Evolutionary conservation across 2,329 filamentous ascomycete species (phyloP).

Genomic region (Exserohilum rostratum): DNA sequence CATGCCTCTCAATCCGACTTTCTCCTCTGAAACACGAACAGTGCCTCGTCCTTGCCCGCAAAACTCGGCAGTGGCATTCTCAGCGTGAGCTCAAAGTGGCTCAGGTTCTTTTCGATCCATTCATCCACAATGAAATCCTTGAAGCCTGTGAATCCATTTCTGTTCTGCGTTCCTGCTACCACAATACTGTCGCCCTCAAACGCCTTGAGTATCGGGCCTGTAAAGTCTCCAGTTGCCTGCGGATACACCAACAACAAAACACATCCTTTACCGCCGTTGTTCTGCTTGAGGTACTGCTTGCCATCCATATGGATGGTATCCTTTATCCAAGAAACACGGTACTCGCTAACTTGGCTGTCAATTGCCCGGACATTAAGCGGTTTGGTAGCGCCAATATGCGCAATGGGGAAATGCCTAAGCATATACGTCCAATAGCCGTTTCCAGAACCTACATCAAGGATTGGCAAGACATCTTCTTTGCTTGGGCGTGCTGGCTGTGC

Average conservation of each 20-base stretch:
- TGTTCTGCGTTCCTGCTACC: constrained; percentile 77
- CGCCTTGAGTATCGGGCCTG: constrained; percentile 63
- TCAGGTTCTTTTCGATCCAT: constrained; percentile 66
- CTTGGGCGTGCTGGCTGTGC: constrained; percentile 42
- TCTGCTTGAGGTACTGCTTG: constrained; percentile 59
- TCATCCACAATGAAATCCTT: constrained; percentile 67
- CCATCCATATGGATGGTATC: constrained; percentile 71
- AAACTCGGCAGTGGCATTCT: constrained; percentile 76
- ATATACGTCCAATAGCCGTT: constrained; percentile 79
- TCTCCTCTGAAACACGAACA: constrained; percentile 66
- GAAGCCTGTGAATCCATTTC: constrained; percentile 76
- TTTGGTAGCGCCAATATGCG: constrained; percentile 59
- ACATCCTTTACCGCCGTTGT: constrained; percentile 57
- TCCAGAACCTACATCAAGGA: constrained; percentile 72
- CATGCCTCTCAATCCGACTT: constrained; percentile 2
- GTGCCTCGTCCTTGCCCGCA: constrained; percentile 75
- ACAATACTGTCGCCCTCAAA: constrained; percentile 69
- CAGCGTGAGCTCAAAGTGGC: constrained; percentile 64
- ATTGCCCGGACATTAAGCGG: constrained; percentile 65
- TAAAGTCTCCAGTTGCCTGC: constrained; percentile 71
- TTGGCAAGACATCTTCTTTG: constrained; percentile 51
- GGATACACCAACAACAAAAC: constrained; percentile 76
- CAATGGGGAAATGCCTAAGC: constrained; percentile 70
- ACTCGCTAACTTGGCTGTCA: constrained; percentile 71
- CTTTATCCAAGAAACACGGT: constrained; percentile 70